Percentiles rank a stretch among this genome's conserved stretches.
Evolutionary conservation across 1,139 yeast species (phyloP).

Genomic region (Blastobotrys buckinghamii): DNA sequence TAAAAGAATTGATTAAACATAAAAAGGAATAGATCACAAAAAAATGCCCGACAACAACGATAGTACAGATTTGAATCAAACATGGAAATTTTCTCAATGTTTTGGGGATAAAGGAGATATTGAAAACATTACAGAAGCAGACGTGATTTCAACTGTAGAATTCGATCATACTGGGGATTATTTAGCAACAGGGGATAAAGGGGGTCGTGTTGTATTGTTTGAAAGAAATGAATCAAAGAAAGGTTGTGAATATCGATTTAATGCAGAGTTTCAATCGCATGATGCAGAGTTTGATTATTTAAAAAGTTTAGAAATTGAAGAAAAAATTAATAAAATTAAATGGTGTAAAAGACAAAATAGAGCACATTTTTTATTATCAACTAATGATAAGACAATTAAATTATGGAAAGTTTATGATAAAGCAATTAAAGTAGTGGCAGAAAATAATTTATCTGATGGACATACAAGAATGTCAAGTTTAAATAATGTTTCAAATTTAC

Average conservation of each 20-base stretch:
- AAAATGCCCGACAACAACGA: too few relatives aligned
- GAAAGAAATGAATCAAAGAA: conserved; percentile 78
- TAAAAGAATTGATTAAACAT: too few relatives aligned
- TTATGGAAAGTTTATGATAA: conserved; percentile 94
- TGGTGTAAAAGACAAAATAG: conserved; percentile 90
- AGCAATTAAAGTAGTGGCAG: conserved; percentile 85
- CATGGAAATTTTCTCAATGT: too few relatives aligned
- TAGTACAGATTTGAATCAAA: too few relatives aligned
- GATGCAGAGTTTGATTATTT: conserved; percentile 98
- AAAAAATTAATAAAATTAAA: conserved; percentile 93
- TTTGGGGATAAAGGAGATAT: too few relatives aligned
- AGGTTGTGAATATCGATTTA: conserved; percentile 90
- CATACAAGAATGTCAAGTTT: conserved; percentile 26
- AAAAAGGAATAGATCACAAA: too few relatives aligned
- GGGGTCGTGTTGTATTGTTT: conserved; percentile 94
- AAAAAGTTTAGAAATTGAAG: conserved; percentile 94
- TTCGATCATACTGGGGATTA: conserved; percentile 94
- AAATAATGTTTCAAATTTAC: conserved; percentile 39
- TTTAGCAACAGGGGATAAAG: conserved; percentile 97
- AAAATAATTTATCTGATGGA: conserved; percentile 65
- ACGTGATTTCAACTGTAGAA: conserved; percentile 94
- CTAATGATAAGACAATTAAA: conserved; percentile 92
- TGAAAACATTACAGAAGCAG: conserved; percentile 96
- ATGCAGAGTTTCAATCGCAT: conserved; percentile 96
- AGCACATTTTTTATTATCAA: conserved; percentile 81